Evolutionary conservation across 371 early-diverging fungal genomes (phyloP), one percentile per base, ranked within the genome.

Genomic region (Mucor mucedo): DNA sequence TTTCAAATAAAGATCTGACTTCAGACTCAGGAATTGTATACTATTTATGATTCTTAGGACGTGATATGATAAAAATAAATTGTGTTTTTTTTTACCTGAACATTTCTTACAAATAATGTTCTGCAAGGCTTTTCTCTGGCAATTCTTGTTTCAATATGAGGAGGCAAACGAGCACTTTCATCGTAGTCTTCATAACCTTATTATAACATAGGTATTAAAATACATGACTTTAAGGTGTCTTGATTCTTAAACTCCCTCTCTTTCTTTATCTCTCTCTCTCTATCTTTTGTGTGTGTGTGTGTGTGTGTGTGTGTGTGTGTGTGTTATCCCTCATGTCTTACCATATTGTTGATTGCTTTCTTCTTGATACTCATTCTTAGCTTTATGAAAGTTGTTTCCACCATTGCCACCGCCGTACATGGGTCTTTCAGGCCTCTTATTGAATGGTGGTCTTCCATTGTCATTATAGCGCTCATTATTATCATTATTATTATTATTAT

Each of bases 31-130:
- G 63, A 41, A 75, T 70, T 35, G 56, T 63, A 65, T 81, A 81
- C 81, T 79, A 69, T 27, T 21, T 21, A 13, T 21, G n/a, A 10
- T 45, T 30, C 39, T 54, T 42, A 40, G 38, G 21, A 58, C 33
- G 40, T 8, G 27, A 48, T 16, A 48, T 16, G 28, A 48, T 27
- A 2, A 48, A 53, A 40, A 8, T n/a, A 7, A n/a, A 21, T 7
- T 54, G 5, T 48, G 2, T 28, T 4, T 48, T 2, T 39, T n/a
- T 53, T 72, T 82, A 84, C 84, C 82, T 84, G 82, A 65, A 82
- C 75, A 70, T 84, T 79, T 71, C 84, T 78, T 29, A 84, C 75
- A 64, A 84, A 84, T 30, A 84, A 60, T 10, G 84, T 84, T 69
- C 84, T 70, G 60, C 83, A 82, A 41, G 83, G 83, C 53, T 75